Evolutionary conservation across 2,329 filamentous ascomycete species (phyloP).

Genomic region (Stemphylium vesicarium): DNA sequence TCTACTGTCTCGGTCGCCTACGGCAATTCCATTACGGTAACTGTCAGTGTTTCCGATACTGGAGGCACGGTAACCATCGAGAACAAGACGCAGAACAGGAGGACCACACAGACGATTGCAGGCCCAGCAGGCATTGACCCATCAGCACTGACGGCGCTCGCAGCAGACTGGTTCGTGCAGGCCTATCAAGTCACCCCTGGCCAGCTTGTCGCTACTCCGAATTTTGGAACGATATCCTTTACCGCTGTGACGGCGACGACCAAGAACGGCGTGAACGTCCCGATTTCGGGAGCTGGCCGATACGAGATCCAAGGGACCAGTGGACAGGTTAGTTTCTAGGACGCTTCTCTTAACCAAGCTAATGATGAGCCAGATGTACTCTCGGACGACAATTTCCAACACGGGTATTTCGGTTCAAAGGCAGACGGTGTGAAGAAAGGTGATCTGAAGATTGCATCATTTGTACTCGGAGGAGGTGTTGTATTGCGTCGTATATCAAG

Average conservation of each 20-base stretch:
- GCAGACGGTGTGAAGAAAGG: conserved; percentile 3
- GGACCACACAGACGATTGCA: conserved; percentile 21
- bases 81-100: conserved; percentile 34
- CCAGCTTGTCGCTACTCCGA: conserved; percentile 28
- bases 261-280: conserved; percentile 24
- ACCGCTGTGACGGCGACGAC: conserved; percentile 26
- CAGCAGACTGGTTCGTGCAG: conserved; percentile 35
- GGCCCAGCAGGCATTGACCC: conserved; percentile 22
- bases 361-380: conserved; percentile 24
- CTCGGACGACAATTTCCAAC: conserved; percentile 28
- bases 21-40: conserved; percentile 29
- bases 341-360: not conserved
- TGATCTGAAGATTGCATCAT: not conserved
- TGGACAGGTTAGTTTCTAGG: conserved; percentile 22
- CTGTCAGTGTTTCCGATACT: conserved; percentile 15
- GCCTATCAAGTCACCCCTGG: conserved; percentile 31
- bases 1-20: conserved; percentile 24
- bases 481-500: no score
- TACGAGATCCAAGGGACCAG: conserved; percentile 36
- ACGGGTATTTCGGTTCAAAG: conserved; percentile 19
- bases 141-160: conserved; percentile 20
- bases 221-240: conserved; percentile 28
- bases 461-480: no score
- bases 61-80: conserved; percentile 33
- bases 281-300: conserved; percentile 23